phyloP scores from a whole-genome alignment of 2,329 filamentous ascomycete species.

The Coniochaeta sp. region DNA sequence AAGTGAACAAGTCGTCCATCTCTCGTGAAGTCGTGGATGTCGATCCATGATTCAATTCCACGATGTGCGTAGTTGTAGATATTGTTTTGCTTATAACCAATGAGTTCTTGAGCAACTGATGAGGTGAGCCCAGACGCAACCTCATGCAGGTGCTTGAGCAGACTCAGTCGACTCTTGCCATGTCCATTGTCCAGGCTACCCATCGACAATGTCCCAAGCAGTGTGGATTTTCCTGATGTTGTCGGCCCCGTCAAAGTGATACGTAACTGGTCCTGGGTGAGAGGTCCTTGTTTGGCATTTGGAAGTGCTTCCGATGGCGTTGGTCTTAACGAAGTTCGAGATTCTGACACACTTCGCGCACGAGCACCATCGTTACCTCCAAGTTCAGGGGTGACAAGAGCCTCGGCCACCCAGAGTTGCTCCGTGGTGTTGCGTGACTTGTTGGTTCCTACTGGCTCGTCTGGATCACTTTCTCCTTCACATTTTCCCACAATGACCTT shows the following conservation, averaged over 20 bases:
- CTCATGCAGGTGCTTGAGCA: slow-evolving; percentile 90
- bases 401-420: slow-evolving; percentile 82
- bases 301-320: not conserved
- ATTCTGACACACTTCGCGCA: not conserved
- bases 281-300: slow-evolving; percentile 28
- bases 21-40: slow-evolving; percentile 76
- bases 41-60: slow-evolving; percentile 87
- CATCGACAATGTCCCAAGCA: slow-evolving; percentile 82
- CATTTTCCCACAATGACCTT: slow-evolving; percentile 81
- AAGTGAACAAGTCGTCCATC: slow-evolving; percentile 75
- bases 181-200: slow-evolving; percentile 86
- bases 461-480: slow-evolving; percentile 53
- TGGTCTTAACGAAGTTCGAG: not conserved
- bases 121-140: slow-evolving; percentile 87
- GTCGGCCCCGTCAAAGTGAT: slow-evolving; percentile 85
- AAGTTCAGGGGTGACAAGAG: slow-evolving; percentile 70
- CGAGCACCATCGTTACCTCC: slow-evolving; percentile 23
- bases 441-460: slow-evolving; percentile 15
- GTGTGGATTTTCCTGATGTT: slow-evolving; percentile 83
- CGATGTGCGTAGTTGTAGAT: slow-evolving; percentile 80
- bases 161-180: slow-evolving; percentile 78
- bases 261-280: slow-evolving; percentile 66
- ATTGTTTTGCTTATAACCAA: slow-evolving; percentile 62
- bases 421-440: slow-evolving; percentile 23
- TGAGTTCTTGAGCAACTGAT: slow-evolving; percentile 86